These are phyloP conservation scores for Aspergillus transmontanensis DNA, from an alignment of 2,329 filamentous ascomycete genomes.

Conservation along the genomic window DNA sequence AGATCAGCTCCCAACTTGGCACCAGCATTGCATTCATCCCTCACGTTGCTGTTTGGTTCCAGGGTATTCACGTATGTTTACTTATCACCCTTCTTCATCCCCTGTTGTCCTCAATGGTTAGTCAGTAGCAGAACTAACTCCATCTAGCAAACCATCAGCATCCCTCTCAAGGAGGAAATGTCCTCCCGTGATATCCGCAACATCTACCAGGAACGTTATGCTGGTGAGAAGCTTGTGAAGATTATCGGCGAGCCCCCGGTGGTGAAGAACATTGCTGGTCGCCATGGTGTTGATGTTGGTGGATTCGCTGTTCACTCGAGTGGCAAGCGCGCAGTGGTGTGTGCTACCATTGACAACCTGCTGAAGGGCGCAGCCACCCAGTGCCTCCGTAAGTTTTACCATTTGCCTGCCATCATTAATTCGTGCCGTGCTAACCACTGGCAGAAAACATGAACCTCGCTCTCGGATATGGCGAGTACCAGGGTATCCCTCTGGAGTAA, in stretches of 20 bases:
- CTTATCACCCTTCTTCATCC: not conserved
- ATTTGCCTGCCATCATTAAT: not conserved
- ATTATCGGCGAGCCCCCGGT: constrained; percentile 83
- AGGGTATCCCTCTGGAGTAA: constrained; percentile 72
- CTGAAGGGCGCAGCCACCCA: constrained; percentile 92
- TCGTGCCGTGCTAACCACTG: constrained; percentile 2
- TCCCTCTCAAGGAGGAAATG: constrained; percentile 84
- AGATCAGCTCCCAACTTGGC: constrained; percentile 80
- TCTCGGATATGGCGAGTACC: constrained; percentile 85
- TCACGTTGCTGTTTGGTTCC: constrained; percentile 96
- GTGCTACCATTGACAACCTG: constrained; percentile 90
- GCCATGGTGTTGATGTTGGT: constrained; percentile 90
- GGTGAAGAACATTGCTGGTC: constrained; percentile 81
- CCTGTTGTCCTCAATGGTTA: not conserved
- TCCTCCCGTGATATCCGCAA: constrained; percentile 89
- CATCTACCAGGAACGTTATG: constrained; percentile 93
- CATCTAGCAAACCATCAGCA: constrained; percentile 76
- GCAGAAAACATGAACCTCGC: constrained; percentile 90
- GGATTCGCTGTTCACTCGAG: constrained; percentile 90
- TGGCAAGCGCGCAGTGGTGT: constrained; percentile 91
- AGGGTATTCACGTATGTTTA: constrained; percentile 72
- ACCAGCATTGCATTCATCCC: constrained; percentile 80
- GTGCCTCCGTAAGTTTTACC: constrained; percentile 72
- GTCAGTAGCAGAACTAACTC: constrained; percentile 17
- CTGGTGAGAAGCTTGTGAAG: constrained; percentile 93